Conservation (phyloP, 2,329 filamentous ascomycete genomes). For the Ophiocordyceps robertsii region DNA sequence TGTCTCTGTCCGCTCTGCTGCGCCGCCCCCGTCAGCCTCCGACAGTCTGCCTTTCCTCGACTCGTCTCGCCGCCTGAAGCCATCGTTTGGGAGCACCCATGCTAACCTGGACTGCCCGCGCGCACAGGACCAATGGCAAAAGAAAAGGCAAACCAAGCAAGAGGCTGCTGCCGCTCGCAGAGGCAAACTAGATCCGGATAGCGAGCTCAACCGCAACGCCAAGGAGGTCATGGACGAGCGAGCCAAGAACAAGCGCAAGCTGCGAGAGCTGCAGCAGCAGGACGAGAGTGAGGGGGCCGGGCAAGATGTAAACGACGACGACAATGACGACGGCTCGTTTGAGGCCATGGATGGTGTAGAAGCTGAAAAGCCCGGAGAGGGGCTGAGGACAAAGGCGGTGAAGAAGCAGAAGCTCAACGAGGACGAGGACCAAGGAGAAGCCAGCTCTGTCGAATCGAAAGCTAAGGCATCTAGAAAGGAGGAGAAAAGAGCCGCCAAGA, state of each 20-base stretch:
- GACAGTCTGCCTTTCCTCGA: background rate
- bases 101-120: background rate
- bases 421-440: constrained; percentile 12
- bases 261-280: constrained; percentile 45
- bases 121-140: constrained; percentile 73
- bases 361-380: constrained; percentile 49
- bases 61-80: background rate
- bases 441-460: constrained; percentile 31
- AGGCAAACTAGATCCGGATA: constrained; percentile 84
- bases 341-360: constrained; percentile 40
- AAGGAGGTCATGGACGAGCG: constrained; percentile 86
- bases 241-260: constrained; percentile 66
- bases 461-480: constrained; percentile 37
- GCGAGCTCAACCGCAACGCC: constrained; percentile 64
- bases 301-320: constrained; percentile 33
- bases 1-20: background rate
- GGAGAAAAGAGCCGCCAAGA: constrained; percentile 36
- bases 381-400: constrained; percentile 36
- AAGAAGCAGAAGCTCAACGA: constrained; percentile 38
- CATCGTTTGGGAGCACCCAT: too few species aligned
- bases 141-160: constrained; percentile 91
- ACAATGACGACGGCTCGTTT: constrained; percentile 28
- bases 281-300: constrained; percentile 18
- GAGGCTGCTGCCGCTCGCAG: constrained; percentile 70
- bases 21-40: background rate